Evolutionary conservation across 352 stramenopile species (phyloP), one percentile per base, ranked within the genome.

Genomic region (Peronospora destructor): DNA sequence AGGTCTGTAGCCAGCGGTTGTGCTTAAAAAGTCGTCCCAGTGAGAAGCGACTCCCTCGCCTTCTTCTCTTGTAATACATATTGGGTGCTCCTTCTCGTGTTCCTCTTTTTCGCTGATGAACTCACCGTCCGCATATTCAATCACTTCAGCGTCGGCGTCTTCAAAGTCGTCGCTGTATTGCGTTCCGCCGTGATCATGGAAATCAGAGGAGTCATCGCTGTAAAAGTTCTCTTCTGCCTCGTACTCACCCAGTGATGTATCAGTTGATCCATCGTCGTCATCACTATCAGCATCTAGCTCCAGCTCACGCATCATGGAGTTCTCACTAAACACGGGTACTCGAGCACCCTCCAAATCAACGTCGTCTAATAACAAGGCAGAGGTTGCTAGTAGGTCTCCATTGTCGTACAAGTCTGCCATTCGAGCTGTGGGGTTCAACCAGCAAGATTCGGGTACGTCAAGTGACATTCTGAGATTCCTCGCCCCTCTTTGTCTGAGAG

Each of bases 91-190:
- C 1, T 33, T 30, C 10, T 54, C 50, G 6, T 50, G 19, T 9
- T 51, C 45, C 13, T 80, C 71, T 16, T 64, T 61, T 17, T 83
- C 73, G 14, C 45, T 49, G 21, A 60, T 43, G 28, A 85, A 86
- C 29, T 83, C 78, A 37, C 86, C 72, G 50, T 87, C 72, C 8
- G 65, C 70, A 50, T 90, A 90, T 40, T 89, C 75, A 43, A 88
- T 87, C 21, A 91, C 59, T 51, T 91, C 81, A 16, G 77, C 78
- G 30, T 89, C 78, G 0, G 64, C 53, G 41, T 88, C 76, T 45
- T 91, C 81, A 53, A 87, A 90, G 47, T 91, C 81, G 28, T 91
- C 78, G 56, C 78, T 91, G 63, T 88, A 88, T 41, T 84, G 75
- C 5, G 68, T 79, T 5, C 77, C 74, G 45, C 79, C 76, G 21